Evolutionary conservation across 2,329 filamentous ascomycete genomes (phyloP).

Genomic region (Aspergillus fructus): DNA sequence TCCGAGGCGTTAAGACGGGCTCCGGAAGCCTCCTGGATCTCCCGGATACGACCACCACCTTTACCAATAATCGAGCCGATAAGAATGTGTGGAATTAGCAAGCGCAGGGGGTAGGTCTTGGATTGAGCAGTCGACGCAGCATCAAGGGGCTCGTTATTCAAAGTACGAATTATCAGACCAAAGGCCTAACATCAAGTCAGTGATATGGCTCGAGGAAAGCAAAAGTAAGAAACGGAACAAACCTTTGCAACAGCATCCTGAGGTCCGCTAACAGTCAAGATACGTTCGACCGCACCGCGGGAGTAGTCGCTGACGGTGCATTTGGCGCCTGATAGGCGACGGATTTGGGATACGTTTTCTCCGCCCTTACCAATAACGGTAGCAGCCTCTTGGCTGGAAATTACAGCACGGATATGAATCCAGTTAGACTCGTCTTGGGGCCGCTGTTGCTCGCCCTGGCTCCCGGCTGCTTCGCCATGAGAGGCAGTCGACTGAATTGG

Average conservation of each 20-base stretch:
- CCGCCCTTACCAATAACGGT: conserved; percentile 98
- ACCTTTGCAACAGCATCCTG: conserved; percentile 98
- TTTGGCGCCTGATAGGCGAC: conserved; percentile 91
- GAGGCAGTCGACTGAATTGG: conserved; percentile 59
- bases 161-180: conserved; percentile 92
- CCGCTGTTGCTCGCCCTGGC: conserved; percentile 44
- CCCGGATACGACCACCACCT: conserved; percentile 89
- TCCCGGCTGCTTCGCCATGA: conserved; percentile 51
- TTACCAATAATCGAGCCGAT: conserved; percentile 99
- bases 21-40: conserved; percentile 97
- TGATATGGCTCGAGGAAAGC: not conserved
- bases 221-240: conserved; percentile 35
- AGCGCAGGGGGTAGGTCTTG: conserved; percentile 93
- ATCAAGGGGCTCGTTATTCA: conserved; percentile 94
- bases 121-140: conserved; percentile 87
- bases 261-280: conserved; percentile 92
- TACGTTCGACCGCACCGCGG: conserved; percentile 93
- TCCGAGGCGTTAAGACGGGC: conserved; percentile 96
- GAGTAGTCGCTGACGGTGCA: conserved; percentile 99
- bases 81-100: conserved; percentile 93
- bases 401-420: conserved; percentile 96
- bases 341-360: conserved; percentile 97
- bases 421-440: conserved; percentile 87
- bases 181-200: conserved; percentile 66
- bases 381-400: conserved; percentile 94